Evolutionary conservation across 768 basidiomycete genomes (phyloP).

Genomic region (Tulasnella sp.): DNA sequence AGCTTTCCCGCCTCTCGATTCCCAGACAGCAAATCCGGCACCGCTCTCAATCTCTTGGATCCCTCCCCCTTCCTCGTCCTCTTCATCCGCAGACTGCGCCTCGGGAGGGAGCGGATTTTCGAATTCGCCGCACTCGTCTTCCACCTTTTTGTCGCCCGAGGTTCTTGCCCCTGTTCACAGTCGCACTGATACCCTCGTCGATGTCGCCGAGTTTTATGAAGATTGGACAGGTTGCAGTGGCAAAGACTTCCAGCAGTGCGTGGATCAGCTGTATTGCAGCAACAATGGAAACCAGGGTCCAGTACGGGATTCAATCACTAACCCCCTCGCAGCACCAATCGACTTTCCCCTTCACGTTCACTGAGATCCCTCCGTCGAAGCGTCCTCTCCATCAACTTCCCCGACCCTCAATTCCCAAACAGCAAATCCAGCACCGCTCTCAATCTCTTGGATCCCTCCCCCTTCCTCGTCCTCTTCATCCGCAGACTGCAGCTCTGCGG

Average conservation of each 20-base stretch:
- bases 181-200: background rate
- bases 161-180: constrained; percentile 6
- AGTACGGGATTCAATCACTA: background rate
- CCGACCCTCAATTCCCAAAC: background rate
- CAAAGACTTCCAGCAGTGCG: too few species aligned
- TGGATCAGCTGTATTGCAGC: too few species aligned
- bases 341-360: constrained; percentile 5
- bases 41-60: background rate
- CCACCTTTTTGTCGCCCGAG: constrained; percentile 6
- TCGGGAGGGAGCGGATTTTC: background rate
- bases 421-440: background rate
- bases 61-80: background rate
- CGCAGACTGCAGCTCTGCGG: constrained; percentile 14
- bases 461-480: background rate
- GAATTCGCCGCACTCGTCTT: background rate
- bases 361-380: background rate
- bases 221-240: too few species aligned
- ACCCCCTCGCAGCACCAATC: background rate
- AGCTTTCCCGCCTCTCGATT: background rate
- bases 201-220: background rate
- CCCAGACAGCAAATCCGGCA: background rate
- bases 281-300: too few species aligned
- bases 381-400: background rate
- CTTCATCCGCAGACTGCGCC: constrained; percentile 9
- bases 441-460: background rate